Evolutionary conservation across 495 filamentous ascomycete genomes (phyloP), one percentile per base, ranked within the genome.

Genomic region (Hypoxylon crocopeplum): DNA sequence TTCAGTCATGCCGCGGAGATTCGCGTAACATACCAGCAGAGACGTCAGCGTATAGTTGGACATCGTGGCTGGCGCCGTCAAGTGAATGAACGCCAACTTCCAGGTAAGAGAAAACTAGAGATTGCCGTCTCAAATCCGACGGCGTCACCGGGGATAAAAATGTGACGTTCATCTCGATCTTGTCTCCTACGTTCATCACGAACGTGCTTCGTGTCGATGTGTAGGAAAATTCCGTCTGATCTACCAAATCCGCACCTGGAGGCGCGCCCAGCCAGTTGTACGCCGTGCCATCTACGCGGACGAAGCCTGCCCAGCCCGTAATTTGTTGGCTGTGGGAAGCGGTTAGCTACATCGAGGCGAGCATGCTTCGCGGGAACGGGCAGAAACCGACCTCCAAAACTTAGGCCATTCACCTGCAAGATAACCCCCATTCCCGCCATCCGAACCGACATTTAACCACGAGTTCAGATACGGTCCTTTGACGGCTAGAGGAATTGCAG

Each of bases 131-230:
- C 57, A 92, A 86, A 59, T 94, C 96, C 7, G 87, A 86, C 1
- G 92, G 89, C 10, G 90, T 96, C 36, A 98, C 88, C 0, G 93
- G 93, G 3, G 90, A 92, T 25, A 96, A 75, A 69, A 97, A 97
- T 0, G 89, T 91, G 16, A 96, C 78, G 2, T 84, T 86, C 70
- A 98, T 76, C 54, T 88, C 80, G 21, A 88, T 76, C 39, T 84
- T 78, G 1, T 82, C 76, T 16, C 72, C 82, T 16, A 96, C 86
- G 22, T 79, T 79, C 74, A 96, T 93, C 32, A 86, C 90, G 57
- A 98, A 86, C 51, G 91, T 93, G 37, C 92, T 96, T 10, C 86
- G 86, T 1, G 90, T 91, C 30, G 93, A 89, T 62, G 96, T 93
- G 68, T 93, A 97, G 49, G 88, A 86, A 36, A 91, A 81, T 1